Percentiles rank a stretch among this genome's conserved stretches.
phyloP scores from a whole-genome alignment of 1,284 basidiomycete species.

The Irpex sp. region DNA sequence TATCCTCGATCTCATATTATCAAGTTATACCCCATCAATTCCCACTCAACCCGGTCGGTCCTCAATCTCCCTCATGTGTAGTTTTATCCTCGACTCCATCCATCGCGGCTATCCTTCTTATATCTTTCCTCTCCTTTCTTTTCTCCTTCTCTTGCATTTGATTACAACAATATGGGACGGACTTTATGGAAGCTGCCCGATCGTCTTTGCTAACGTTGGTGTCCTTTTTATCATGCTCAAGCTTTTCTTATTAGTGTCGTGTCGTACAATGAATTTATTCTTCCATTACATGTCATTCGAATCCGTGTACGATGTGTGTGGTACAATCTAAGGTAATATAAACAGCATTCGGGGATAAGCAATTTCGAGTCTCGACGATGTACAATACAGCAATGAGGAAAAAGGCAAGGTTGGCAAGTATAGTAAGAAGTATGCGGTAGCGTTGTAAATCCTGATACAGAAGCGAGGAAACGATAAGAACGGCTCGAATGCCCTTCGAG shows the following conservation, averaged over 20 bases:
- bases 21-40: constrained; percentile 33
- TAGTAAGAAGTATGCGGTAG: too few species aligned
- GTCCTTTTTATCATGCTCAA: constrained; percentile 14
- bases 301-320: not conserved
- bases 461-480: not conserved
- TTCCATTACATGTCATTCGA: not conserved
- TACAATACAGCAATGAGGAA: not conserved
- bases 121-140: not conserved
- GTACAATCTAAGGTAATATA: not conserved
- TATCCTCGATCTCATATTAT: constrained; percentile 27
- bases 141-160: constrained; percentile 19
- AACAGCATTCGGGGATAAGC: not conserved
- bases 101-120: constrained; percentile 19
- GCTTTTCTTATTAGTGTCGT: constrained; percentile 3
- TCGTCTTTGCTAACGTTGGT: constrained; percentile 20
- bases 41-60: constrained; percentile 14
- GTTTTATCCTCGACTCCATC: constrained; percentile 29
- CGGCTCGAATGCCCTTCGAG: not conserved
- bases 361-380: not conserved
- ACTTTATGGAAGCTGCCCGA: constrained; percentile 22
- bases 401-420: not conserved
- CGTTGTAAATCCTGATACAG: too few species aligned
- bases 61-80: constrained; percentile 24
- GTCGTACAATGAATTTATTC: constrained; percentile 5
- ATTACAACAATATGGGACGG: constrained; percentile 20